Evolutionary conservation across 176 grass and related monocot species (phyloP), one percentile per base, ranked within the genome.

Genomic region (Eleusine indica): DNA sequence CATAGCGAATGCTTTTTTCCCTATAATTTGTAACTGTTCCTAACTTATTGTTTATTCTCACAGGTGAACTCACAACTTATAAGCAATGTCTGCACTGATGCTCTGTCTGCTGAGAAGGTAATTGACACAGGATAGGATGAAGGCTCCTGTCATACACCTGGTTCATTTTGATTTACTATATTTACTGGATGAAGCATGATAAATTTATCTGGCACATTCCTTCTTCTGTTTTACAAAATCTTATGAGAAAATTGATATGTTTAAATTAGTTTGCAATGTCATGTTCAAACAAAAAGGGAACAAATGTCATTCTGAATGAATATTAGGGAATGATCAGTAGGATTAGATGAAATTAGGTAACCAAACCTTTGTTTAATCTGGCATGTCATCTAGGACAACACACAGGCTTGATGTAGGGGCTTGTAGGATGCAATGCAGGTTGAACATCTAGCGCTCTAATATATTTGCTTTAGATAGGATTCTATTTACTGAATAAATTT

Each of bases 31-130:
- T 73, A 49, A 39, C 37, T 57, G 18, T 28, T 76, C 19, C 47
- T 48, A 73, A 76, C 66, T 76, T 80, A 37, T 83, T 70, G 21
- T 3, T 84, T 91, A 19, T 84, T 73, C 75, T 60, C 68, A 76
- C 91, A 99, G 96, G 96, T 99, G 53, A 99, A 99, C 80, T 92
- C 96, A 49, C 96, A 99, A 63, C 89, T 99, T 82, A 99, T 99
- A 76, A 99, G 96, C 87, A 99, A 99, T 82, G 78, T 99, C 21
- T 99, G 93, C 86, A 99, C 87, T 0, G 96, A 99, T 92, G 96
- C 96, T 81, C 86, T 99, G 49, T 99, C 96, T 57, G 96, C 96
- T 66, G 96, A 99, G 86, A 99, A 99, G 96, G 96, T 99, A 91
- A 57, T 64, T 58, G 65, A 80, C 74, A 52, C 5, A 79, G 58